Base-by-base conservation (phyloP, 1,284 basidiomycete species). In the Cryptococcus sp. region DNA sequence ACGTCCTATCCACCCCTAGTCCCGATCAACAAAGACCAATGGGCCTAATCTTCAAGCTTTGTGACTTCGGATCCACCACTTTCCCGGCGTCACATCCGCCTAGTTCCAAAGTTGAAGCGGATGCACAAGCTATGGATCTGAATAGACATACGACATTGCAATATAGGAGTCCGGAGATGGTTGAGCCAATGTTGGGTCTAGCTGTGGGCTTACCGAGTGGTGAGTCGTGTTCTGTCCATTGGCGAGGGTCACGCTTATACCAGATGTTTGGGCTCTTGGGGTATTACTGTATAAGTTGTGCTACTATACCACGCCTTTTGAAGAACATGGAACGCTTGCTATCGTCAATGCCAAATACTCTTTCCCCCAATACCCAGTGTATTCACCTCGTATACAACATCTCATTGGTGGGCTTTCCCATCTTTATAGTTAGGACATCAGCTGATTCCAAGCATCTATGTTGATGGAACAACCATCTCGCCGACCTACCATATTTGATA, bases 241-340 rank as follows among this genome's bases (percentile, higher is more conserved):
- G 5, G 39, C n/a, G 31, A 19, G 31, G 14, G n/a, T 18, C 7
- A 36, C 13, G 53, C 62, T 69, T 45, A 63, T 34, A 4, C 7
- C 48, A 79, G 85, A 87, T 63, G 82, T 88, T 1, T 88, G 86
- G 86, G 86, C 86, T 0, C 77, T 88, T 22, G 86, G 86, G 28
- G 85, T 87, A 19, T 72, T 88, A 16, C 78, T 88, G 10, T 88
- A 88, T 78, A 88, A 88, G 74, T 79, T 83, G 7, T 98, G 96
- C 76, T 99, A 98, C 76, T 98, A 99, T 75, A 99, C 94, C 0
- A 99, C 96, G 0, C 96, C 96, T 0, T 98, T 98, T 61, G 96
- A 92, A 76, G 94, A 94, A 66, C 91, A 96, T 62, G 94, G 94
- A 0, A 89, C 92, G 0, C 78, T 98, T 46, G 96, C 96, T 0